Evolutionary conservation across 805 yeast genomes (phyloP), one percentile per base, ranked within the genome.

Genomic region (Wickerhamomyces ciferrii): DNA sequence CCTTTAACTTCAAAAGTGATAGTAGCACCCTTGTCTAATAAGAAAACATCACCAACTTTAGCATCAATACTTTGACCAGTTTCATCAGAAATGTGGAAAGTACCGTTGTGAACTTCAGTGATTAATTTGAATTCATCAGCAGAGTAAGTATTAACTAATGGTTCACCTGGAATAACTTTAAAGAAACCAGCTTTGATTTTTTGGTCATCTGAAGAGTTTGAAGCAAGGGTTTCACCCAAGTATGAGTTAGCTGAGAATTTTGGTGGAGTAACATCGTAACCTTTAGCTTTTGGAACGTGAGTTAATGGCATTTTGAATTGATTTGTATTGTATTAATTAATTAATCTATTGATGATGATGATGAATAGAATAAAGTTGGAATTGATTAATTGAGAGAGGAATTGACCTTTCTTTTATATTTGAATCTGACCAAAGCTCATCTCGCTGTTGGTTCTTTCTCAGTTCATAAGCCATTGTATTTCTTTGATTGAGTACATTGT

Each of bases 91-190:
- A 81, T 67, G 43, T 69, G 66, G 69, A 76, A 79, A 23, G 21
- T 32, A 34, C 27, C 37, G 46, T 86, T 85, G 55, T 74, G 78
- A 48, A 78, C 81, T 63, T 81, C 84, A 51, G 81, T 70, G 62
- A 79, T 74, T 53, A 81, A 69, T 65, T 81, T 81, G 82, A 79
- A 77, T 67, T 79, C 87, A 60, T 81, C 84, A 65, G 79, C 23
- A 15, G 43, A 68, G 66, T 81, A 81, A 47, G 69, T 65, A 70
- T 80, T 81, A 15, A 76, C 83, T 58, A 81, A 71, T 32, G 81
- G 75, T 63, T 79, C 82, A 45, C 87, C 87, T 46, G 71, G 69
- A 60, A 79, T 83, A 62, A 81, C 86, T 58, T 69, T 74, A 72
- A 75, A 81, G 67, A 81, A 81, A 41, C 87, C 87, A 58, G 79